Percentiles rank a stretch among this genome's conserved stretches.
Conservation (phyloP, 768 basidiomycete genomes). For the Lactarius hatsudake region DNA sequence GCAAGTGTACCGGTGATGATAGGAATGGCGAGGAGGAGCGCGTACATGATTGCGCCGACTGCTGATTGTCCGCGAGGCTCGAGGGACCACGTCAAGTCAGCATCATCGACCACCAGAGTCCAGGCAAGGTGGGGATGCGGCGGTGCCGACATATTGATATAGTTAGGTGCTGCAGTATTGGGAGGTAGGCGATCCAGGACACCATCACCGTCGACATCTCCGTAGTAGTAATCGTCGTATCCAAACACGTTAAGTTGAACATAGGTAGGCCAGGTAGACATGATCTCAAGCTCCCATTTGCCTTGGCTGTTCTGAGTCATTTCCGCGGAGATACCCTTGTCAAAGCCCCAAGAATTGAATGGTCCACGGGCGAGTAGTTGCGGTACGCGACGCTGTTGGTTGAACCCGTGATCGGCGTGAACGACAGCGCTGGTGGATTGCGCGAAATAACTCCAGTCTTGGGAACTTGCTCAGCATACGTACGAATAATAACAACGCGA, state of each 20-base stretch:
- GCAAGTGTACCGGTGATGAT: conserved; percentile 82
- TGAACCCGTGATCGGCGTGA: conserved; percentile 72
- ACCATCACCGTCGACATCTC: conserved; percentile 84
- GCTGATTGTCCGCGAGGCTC: conserved; percentile 78
- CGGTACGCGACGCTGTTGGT: conserved; percentile 70
- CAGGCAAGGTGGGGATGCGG: conserved; percentile 86
- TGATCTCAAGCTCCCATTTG: conserved; percentile 84
- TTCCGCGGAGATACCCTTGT: conserved; percentile 68
- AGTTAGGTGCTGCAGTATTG: conserved; percentile 81
- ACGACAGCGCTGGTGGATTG: conserved; percentile 62
- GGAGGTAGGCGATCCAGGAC: conserved; percentile 89
- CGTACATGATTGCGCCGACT: conserved; percentile 86
- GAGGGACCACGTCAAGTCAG: conserved; percentile 71
- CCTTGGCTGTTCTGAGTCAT: conserved; percentile 66
- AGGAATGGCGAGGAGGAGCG: conserved; percentile 75
- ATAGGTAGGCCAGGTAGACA: conserved; percentile 87
- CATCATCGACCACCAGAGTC: conserved; percentile 78
- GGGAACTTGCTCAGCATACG: conserved; percentile 1
- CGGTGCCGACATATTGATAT: conserved; percentile 87
- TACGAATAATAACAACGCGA: conserved; percentile 1
- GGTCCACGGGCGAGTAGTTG: conserved; percentile 85
- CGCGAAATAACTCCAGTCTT: conserved; percentile 77
- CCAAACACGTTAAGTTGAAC: conserved; percentile 89
- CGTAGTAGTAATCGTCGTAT: conserved; percentile 91
- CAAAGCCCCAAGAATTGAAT: conserved; percentile 92